These are phyloP conservation scores for Cucurbita moschata DNA, from an alignment of 306 rosid genomes.

Conservation along the genomic window DNA sequence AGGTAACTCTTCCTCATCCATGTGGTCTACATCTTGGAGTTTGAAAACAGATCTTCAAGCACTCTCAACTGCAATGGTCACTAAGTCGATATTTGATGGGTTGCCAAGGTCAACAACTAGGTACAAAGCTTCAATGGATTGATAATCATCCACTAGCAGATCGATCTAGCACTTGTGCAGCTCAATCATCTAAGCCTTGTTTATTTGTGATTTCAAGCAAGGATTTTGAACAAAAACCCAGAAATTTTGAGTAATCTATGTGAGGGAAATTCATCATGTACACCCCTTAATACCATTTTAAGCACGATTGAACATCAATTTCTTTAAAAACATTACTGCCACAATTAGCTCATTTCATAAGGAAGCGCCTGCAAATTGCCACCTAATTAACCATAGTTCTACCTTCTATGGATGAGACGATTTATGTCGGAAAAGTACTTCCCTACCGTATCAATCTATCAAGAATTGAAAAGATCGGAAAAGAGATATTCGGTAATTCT, in stretches of 20 bases:
- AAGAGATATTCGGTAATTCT: too few species aligned
- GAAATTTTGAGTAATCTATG: background rate
- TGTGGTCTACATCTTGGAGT: slow-evolving; percentile 58
- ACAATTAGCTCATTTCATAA: too few species aligned
- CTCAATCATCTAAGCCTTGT: background rate
- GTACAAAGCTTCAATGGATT: slow-evolving; percentile 1
- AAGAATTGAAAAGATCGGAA: too few species aligned
- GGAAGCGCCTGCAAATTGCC: background rate
- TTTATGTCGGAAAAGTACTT: too few species aligned
- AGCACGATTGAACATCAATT: too few species aligned
- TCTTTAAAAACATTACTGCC: too few species aligned
- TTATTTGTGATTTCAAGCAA: background rate
- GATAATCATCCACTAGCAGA: background rate
- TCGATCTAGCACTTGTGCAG: background rate
- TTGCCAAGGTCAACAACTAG: slow-evolving; percentile 39
- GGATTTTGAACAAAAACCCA: background rate
- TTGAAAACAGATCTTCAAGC: slow-evolving; percentile 66
- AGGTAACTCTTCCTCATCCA: slow-evolving; percentile 26
- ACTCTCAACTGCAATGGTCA: slow-evolving; percentile 35
- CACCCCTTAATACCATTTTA: too few species aligned
- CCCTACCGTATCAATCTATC: too few species aligned
- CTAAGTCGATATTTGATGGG: slow-evolving; percentile 64
- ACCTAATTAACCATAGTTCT: background rate
- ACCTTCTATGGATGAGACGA: too few species aligned
- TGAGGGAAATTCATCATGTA: background rate